Evolutionary conservation across 495 filamentous ascomycete genomes (phyloP), one percentile per base, ranked within the genome.

Genomic region (Neurospora cerealis): DNA sequence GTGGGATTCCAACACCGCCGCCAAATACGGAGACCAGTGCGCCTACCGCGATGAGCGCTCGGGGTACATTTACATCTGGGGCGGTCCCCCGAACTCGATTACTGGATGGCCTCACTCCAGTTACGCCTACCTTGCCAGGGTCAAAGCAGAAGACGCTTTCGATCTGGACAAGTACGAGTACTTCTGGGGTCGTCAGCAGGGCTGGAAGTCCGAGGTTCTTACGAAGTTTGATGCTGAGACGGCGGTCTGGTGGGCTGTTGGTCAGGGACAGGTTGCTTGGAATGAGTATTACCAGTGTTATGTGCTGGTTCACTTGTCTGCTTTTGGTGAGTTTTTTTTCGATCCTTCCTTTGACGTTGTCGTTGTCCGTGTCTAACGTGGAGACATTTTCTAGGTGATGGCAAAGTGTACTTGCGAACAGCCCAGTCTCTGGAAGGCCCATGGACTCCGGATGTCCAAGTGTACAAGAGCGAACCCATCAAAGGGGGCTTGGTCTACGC

Each of bases 81-180:
- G 80, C 36, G 78, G 79, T 0, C 79, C 82, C 17, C 82, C 81
- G 39, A 80, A 75, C 5, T 74, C 69, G 17, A 72, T 76, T 10
- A 76, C 71, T 0, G 79, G 75, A 28, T 77, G 71, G 72, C 66
- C 71, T 7, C 54, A 17, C 40, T 69, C 72, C 4, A 73, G 79
- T 32, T 83, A 83, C 72, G 75, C 80, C 24, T 84, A 83, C 69
- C 77, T 83, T 70, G 75, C 78, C 15, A 75, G 82, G 24, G 82
- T 83, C 8, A 74, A 74, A 11, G 81, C 82, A 2, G 69, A 75
- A 7, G 76, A 79, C 5, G 81, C 82, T 0, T 83, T 81, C 41
- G 77, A 83, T 28, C 38, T 82, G 70, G 38, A 37, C 9, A 73
- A 72, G 71, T 83, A 84, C 69, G 77, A 83, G 73, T 84, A 84